These are phyloP conservation scores for Hemileia vastatrix DNA, from an alignment of 1,284 basidiomycete species.

Conservation along the genomic window DNA sequence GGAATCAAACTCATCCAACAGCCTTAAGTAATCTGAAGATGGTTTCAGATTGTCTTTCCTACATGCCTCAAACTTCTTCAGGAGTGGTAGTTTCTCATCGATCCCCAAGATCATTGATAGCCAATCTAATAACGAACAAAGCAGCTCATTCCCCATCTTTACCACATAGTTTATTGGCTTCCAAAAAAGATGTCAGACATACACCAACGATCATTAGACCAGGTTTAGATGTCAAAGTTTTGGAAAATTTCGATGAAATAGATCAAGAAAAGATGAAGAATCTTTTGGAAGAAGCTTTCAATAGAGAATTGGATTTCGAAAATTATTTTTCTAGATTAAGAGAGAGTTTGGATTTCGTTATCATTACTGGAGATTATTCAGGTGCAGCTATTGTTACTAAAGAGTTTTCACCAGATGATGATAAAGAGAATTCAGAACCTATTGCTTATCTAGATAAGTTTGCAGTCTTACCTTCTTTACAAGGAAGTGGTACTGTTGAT, in stretches of 20 bases:
- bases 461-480: conserved; percentile 39
- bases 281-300: conserved; percentile 37
- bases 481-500: conserved; percentile 41
- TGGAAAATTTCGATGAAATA: conserved; percentile 30
- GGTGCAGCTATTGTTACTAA: conserved; percentile 41
- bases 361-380: conserved; percentile 42
- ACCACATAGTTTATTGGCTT: conserved; percentile 36
- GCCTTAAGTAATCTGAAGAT: conserved; percentile 37
- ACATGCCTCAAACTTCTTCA: conserved; percentile 40
- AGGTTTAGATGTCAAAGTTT: conserved; percentile 37
- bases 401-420: no score
- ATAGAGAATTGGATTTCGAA: conserved; percentile 33
- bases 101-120: conserved; percentile 42
- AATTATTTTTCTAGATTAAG: conserved; percentile 36
- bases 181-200: conserved; percentile 37
- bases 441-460: conserved; percentile 45
- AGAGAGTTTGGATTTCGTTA: conserved; percentile 37
- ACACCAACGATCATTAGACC: conserved; percentile 42
- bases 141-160: conserved; percentile 41
- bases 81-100: conserved; percentile 41
- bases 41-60: conserved; percentile 40
- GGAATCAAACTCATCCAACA: conserved; percentile 38
- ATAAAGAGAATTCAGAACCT: conserved; percentile 26
- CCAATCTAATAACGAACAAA: conserved; percentile 44
- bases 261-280: conserved; percentile 34